Conservation (phyloP, 345 rosid genomes). For the Rhodamnia rubescens region DNA sequence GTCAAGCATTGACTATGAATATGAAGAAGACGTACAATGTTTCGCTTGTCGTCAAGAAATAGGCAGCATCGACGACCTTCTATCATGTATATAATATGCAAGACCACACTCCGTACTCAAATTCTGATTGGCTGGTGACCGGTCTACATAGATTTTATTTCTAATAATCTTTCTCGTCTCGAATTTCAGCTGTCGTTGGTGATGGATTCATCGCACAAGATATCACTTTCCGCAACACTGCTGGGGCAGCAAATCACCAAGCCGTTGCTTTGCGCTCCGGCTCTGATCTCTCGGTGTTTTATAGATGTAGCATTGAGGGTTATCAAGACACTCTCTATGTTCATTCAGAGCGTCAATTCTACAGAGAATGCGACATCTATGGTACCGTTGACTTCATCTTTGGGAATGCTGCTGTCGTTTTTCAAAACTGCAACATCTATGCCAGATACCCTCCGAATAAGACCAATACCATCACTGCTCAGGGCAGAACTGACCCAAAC, state of each 20-base stretch:
- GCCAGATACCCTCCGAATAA: constrained; percentile 30
- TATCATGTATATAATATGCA: background rate
- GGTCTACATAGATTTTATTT: background rate
- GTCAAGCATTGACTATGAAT: background rate
- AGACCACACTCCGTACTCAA: background rate
- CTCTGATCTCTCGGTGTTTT: constrained; percentile 57
- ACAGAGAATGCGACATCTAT: constrained; percentile 42
- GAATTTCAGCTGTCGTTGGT: constrained; percentile 47
- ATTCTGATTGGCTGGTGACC: background rate
- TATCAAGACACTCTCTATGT: constrained; percentile 59
- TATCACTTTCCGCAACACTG: constrained; percentile 60
- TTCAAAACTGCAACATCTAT: constrained; percentile 42
- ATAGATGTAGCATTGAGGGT: constrained; percentile 48
- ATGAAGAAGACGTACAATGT: background rate
- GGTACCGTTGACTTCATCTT: constrained; percentile 58
- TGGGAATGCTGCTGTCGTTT: constrained; percentile 47
- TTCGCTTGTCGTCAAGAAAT: background rate
- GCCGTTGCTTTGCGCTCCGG: constrained; percentile 69
- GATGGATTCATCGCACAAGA: constrained; percentile 47
- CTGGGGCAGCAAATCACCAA: constrained; percentile 50
- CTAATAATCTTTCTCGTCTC: background rate
- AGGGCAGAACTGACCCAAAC: constrained; percentile 43
- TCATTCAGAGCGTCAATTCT: constrained; percentile 50
- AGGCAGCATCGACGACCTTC: background rate
- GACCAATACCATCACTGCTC: constrained; percentile 37